phyloP scores from a whole-genome alignment of 768 basidiomycete genomes.

The Tricholoma hemisulphureum region DNA sequence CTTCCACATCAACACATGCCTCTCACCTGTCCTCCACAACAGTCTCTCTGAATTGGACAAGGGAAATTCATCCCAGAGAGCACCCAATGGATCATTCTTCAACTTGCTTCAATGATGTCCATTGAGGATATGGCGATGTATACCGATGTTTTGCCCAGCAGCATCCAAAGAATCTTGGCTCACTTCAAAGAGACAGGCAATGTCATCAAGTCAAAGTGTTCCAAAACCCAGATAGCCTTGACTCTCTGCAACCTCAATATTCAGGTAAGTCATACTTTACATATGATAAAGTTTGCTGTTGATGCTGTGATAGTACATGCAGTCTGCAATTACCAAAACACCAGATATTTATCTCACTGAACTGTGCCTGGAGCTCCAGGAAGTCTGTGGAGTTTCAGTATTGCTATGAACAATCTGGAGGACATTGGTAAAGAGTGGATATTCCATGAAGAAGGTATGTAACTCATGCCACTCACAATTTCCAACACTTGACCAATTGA shows the following conservation, averaged over 20 bases:
- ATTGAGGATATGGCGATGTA: not conserved
- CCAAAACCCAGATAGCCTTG: not conserved
- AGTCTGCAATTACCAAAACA: not conserved
- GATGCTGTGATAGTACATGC: not conserved
- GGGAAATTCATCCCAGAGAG: not conserved
- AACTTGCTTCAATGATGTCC: not conserved
- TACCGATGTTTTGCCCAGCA: not conserved
- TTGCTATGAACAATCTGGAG: conserved; percentile 13
- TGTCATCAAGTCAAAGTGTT: not conserved
- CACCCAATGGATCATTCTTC: not conserved
- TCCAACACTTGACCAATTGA: not conserved
- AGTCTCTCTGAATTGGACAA: not conserved
- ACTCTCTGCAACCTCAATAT: not conserved
- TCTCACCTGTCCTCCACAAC: not conserved
- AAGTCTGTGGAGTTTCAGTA: conserved; percentile 4
- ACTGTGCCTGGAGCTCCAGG: conserved; percentile 5
- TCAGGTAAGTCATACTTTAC: not conserved
- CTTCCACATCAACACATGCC: not conserved
- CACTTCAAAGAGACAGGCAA: not conserved
- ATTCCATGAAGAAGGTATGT: conserved; percentile 13
- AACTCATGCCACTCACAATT: not conserved
- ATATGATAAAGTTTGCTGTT: not conserved
- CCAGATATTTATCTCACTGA: conserved; percentile 14
- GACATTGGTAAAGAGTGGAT: conserved; percentile 4
- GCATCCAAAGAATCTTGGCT: not conserved